These are phyloP conservation scores for Podila epicladia DNA, from an alignment of 192 early-diverging fungal genomes.

Conservation along the genomic window DNA sequence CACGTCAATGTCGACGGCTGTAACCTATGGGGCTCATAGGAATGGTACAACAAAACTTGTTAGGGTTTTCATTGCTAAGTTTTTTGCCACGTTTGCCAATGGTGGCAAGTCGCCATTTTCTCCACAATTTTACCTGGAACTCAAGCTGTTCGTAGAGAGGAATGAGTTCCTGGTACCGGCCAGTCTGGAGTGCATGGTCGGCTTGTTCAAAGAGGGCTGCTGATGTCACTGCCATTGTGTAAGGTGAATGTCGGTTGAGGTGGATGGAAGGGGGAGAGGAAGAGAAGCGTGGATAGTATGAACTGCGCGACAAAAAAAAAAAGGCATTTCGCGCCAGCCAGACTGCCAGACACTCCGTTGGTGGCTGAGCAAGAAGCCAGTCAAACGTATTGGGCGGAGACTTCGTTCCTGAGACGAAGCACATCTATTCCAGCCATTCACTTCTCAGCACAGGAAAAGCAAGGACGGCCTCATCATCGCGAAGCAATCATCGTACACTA, in stretches of 20 bases:
- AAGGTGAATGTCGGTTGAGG: too few relatives aligned
- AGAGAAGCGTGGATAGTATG: neutral
- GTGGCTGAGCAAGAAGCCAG: too few relatives aligned
- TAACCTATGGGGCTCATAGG: slow-evolving; percentile 9
- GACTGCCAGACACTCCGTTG: too few relatives aligned
- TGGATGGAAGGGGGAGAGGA: neutral
- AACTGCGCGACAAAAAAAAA: slow-evolving; percentile 5
- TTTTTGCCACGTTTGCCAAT: neutral
- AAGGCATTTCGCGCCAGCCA: too few relatives aligned
- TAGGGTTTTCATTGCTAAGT: neutral
- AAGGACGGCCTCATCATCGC: neutral
- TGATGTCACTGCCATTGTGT: neutral
- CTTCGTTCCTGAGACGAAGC: too few relatives aligned
- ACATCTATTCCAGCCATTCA: too few relatives aligned
- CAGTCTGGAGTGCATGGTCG: slow-evolving; percentile 31
- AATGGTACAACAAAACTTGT: neutral
- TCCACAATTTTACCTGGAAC: slow-evolving; percentile 27
- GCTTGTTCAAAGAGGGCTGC: slow-evolving; percentile 37
- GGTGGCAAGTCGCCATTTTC: neutral
- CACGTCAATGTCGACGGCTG: slow-evolving; percentile 41
- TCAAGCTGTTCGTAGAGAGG: slow-evolving; percentile 48
- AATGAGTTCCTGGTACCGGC: slow-evolving; percentile 46
- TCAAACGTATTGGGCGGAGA: too few relatives aligned
- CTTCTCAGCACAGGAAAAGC: neutral
- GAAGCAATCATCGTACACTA: neutral